Evolutionary conservation across 2,329 filamentous ascomycete species (phyloP).

Genomic region (Cladosporium colombiae): DNA sequence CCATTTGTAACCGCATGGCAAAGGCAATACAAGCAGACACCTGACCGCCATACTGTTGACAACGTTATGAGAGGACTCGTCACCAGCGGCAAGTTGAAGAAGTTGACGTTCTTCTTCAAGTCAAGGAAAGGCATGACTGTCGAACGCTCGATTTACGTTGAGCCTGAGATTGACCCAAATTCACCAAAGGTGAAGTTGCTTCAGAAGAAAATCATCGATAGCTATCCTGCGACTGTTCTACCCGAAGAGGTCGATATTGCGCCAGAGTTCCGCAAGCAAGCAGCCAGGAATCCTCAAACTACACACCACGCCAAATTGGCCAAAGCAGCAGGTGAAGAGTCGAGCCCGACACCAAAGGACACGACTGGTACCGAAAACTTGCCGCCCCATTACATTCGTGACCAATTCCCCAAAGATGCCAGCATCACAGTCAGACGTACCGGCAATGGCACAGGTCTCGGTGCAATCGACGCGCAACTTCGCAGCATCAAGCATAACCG

Average conservation of each 20-base stretch:
- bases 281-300: conserved; percentile 3
- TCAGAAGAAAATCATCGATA: conserved; percentile 52
- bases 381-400: conserved; percentile 18
- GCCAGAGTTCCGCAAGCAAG: conserved; percentile 31
- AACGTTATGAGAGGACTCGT: conserved; percentile 53
- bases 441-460: conserved; percentile 2
- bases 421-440: conserved; percentile 17
- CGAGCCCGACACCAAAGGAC: not conserved
- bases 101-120: conserved; percentile 54
- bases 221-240: conserved; percentile 46
- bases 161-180: conserved; percentile 47
- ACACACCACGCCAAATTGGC: conserved; percentile 4
- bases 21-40: conserved; percentile 45
- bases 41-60: conserved; percentile 56
- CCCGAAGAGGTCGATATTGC: conserved; percentile 46
- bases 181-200: conserved; percentile 51
- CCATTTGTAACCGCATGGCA: conserved; percentile 58
- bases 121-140: conserved; percentile 50
- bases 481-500: conserved; percentile 14
- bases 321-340: not conserved
- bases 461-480: conserved; percentile 10
- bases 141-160: conserved; percentile 53
- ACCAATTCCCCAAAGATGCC: conserved; percentile 14
- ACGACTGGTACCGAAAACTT: not conserved
- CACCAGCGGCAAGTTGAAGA: conserved; percentile 52